These are phyloP conservation scores for Fistulinella cinereoalba DNA, from an alignment of 1,284 basidiomycete species.

Conservation along the genomic window DNA sequence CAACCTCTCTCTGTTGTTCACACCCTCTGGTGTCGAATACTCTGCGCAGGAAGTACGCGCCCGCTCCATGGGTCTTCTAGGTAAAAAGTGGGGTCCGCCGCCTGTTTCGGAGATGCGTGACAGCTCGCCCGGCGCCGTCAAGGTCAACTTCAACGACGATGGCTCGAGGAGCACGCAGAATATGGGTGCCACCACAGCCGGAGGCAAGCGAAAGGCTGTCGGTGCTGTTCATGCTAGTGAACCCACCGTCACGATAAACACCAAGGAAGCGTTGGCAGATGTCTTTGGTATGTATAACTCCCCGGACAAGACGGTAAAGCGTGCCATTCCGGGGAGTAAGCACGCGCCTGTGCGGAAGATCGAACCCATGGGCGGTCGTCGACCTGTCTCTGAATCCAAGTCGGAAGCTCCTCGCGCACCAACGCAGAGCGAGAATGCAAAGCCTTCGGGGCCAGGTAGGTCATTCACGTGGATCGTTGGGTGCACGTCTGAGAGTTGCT, in stretches of 20 bases:
- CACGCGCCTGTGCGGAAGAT: conserved; percentile 66
- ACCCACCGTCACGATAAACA: conserved; percentile 79
- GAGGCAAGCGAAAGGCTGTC: conserved; percentile 39
- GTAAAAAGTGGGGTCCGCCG: conserved; percentile 76
- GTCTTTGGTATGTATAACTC: conserved; percentile 94
- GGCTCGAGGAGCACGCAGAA: conserved; percentile 44
- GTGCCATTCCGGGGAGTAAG: conserved; percentile 56
- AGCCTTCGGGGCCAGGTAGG: conserved; percentile 42
- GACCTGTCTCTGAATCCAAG: conserved; percentile 13
- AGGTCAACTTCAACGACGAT: conserved; percentile 55
- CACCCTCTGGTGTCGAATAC: conserved; percentile 65
- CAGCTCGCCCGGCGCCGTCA: conserved; percentile 30
- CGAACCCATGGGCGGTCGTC: conserved; percentile 41
- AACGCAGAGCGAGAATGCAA: conserved; percentile 37
- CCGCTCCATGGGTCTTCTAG: conserved; percentile 70
- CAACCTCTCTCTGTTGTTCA: conserved; percentile 64
- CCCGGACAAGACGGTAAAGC: conserved; percentile 69
- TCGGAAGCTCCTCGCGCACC: conserved; percentile 36
- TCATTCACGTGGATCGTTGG: conserved; percentile 13
- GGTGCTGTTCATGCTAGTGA: conserved; percentile 32
- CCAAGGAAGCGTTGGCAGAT: conserved; percentile 88
- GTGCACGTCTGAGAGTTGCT: not conserved
- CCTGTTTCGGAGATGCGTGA: conserved; percentile 45
- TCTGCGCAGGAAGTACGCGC: conserved; percentile 74
- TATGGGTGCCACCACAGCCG: conserved; percentile 34